Percentiles rank a stretch among this genome's conserved stretches.
Evolutionary conservation across 2,329 filamentous ascomycete genomes (phyloP).

Genomic region (Diaporthe aspalathi): DNA sequence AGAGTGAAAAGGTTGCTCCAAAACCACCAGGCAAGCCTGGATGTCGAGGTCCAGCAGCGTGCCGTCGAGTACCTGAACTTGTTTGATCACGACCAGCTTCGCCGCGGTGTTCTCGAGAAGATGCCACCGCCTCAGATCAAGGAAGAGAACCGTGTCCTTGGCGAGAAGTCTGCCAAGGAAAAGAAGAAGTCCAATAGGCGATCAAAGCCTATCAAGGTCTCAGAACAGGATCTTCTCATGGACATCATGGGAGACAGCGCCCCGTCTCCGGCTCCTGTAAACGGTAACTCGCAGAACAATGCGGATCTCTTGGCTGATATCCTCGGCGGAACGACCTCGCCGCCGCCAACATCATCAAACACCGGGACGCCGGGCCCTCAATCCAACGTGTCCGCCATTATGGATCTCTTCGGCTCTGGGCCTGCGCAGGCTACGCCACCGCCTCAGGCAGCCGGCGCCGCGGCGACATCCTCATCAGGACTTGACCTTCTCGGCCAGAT

Average conservation of each 20-base stretch:
- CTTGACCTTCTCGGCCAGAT: conserved; percentile 59
- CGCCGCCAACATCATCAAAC: conserved; percentile 52
- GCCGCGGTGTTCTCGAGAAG: conserved; percentile 91
- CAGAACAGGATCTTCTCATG: conserved; percentile 89
- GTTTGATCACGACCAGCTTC: conserved; percentile 89
- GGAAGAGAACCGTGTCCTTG: conserved; percentile 91
- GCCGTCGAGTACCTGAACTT: conserved; percentile 95
- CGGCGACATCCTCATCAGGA: conserved; percentile 58
- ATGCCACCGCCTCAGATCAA: conserved; percentile 98
- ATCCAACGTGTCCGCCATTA: conserved; percentile 77
- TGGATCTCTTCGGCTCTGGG: conserved; percentile 82
- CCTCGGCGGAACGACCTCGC: conserved; percentile 76
- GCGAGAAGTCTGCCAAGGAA: conserved; percentile 75
- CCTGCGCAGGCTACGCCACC: conserved; percentile 51
- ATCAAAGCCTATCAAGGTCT: conserved; percentile 81
- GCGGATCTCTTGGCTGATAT: conserved; percentile 93
- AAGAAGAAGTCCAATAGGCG: conserved; percentile 78
- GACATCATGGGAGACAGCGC: conserved; percentile 87
- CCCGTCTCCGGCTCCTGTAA: conserved; percentile 68
- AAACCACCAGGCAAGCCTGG: conserved; percentile 84
- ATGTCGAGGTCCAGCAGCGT: conserved; percentile 95
- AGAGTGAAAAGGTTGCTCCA: conserved; percentile 83
- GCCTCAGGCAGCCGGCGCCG: conserved; percentile 56
- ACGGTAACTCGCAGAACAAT: conserved; percentile 72
- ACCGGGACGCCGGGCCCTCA: conserved; percentile 64